A percentile compares a stretch with the other conserved stretches of the same genome.
phyloP scores from a whole-genome alignment of 1,284 basidiomycete genomes.

The Singerocomus rubriflavus region DNA sequence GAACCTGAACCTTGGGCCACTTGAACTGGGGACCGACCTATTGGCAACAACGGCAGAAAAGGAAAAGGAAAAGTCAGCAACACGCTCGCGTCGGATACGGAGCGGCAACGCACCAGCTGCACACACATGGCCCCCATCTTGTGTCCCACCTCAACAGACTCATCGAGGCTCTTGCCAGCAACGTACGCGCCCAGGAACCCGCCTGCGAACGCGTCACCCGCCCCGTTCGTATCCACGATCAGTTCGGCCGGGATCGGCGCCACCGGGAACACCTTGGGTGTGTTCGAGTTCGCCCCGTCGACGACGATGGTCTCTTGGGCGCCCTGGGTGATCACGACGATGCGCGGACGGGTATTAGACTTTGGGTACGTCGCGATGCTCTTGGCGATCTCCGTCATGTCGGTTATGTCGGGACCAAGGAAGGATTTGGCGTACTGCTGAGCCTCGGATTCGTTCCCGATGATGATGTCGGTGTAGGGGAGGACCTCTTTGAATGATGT shows the following conservation, averaged over 20 bases:
- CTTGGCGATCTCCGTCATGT: slow-evolving; percentile 69
- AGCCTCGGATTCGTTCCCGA: slow-evolving; percentile 95
- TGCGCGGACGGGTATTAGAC: slow-evolving; percentile 72
- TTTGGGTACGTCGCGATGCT: slow-evolving; percentile 71
- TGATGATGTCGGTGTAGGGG: slow-evolving; percentile 81
- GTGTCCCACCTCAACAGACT: slow-evolving; percentile 86
- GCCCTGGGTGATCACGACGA: slow-evolving; percentile 93
- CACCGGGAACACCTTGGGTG: slow-evolving; percentile 60
- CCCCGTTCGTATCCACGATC: slow-evolving; percentile 98
- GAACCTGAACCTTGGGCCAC: slow-evolving; percentile 73
- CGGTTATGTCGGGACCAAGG: slow-evolving; percentile 53
- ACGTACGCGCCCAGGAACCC: slow-evolving; percentile 90
- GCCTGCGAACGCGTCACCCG: slow-evolving; percentile 99
- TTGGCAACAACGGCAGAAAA: background rate
- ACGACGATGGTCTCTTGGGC: slow-evolving; percentile 81
- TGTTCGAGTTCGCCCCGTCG: slow-evolving; percentile 53
- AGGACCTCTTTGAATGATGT: slow-evolving; percentile 77
- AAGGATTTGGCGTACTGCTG: slow-evolving; percentile 79
- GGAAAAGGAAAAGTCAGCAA: background rate
- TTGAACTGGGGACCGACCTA: slow-evolving; percentile 76
- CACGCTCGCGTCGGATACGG: too few species aligned
- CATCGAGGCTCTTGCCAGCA: slow-evolving; percentile 76
- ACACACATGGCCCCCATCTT: slow-evolving; percentile 89
- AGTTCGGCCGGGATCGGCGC: slow-evolving; percentile 58
- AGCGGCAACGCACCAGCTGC: slow-evolving; percentile 58